Base-by-base conservation (phyloP, 208 protist species). In the Leptomonas seymouri region DNA sequence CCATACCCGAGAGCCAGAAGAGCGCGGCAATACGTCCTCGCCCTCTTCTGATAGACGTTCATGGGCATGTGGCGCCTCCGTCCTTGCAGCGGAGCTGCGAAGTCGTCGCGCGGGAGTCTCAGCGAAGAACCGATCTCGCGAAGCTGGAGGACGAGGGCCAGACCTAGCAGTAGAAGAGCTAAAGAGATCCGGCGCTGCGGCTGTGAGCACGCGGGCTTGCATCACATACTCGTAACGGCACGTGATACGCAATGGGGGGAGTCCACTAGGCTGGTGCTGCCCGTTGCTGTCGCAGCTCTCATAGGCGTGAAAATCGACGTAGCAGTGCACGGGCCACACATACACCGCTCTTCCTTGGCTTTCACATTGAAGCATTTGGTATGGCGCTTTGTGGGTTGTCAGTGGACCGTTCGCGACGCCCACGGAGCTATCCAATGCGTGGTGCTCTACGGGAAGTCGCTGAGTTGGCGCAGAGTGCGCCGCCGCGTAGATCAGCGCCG, bases 141-240 rank as follows among this genome's bases (percentile, higher is more conserved):
- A 12, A 9, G 34, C 9, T 39, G 9, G 34, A 9, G 7, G 34
- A 9, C 34, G 34, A 39, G 34, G 34, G 34, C 9, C 9, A 3
- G 34, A 9, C 34, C 3, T 9, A 39, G 9, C 34, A 9, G 20
- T 27, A 30, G 18, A 8, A 11, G 54, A 12, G 30, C 49, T 31
- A 36, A 69, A 69, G 14, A n/a, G 39, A 27, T 36, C 46, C 8
- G 34, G 5, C 14, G 53, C 20, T 11, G 64, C 39, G 4, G 48
- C 49, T 5, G 71, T 71, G 48, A 76, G 63, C 20, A 76, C 56
- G 34, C 55, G 71, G 3, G 71, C 71, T 8, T 70, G 39, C 1
- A 71, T 59, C 9, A 57, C 8, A 30, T 76, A 76, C 30, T 66
- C 42, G 39, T 76, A 76, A 0, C 71, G 71, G 36, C 71, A 76